phyloP scores from a whole-genome alignment of 768 basidiomycete species.

The Mycena kentingensis region DNA sequence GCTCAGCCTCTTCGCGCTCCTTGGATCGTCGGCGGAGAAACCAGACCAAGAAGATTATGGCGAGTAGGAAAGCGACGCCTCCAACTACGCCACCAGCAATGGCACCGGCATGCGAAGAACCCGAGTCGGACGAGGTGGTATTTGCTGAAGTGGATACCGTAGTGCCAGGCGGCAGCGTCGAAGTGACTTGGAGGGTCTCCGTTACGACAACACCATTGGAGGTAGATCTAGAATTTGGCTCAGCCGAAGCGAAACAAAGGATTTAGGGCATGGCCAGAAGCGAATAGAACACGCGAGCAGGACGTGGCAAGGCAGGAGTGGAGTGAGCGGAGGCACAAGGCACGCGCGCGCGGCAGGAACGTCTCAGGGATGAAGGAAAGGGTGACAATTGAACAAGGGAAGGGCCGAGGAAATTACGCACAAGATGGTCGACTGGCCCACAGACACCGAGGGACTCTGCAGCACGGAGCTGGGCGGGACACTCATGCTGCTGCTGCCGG shows the following conservation, averaged over 20 bases:
- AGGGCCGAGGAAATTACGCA: not conserved
- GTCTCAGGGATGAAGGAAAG: not conserved
- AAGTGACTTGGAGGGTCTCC: conserved; percentile 28
- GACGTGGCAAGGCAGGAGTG: not conserved
- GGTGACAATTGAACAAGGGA: not conserved
- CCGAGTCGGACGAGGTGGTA: not conserved
- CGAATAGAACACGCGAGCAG: not conserved
- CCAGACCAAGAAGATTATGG: conserved; percentile 29
- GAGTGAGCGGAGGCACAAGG: too few species aligned
- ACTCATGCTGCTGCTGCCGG: not conserved
- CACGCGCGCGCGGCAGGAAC: not conserved
- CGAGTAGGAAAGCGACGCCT: conserved; percentile 35
- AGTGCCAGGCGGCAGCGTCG: conserved; percentile 29
- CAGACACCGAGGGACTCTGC: not conserved
- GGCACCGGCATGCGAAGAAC: conserved; percentile 36
- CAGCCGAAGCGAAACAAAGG: not conserved
- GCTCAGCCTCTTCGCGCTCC: conserved; percentile 20
- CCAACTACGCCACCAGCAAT: conserved; percentile 59
- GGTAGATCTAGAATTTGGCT: conserved; percentile 14
- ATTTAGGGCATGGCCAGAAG: not conserved
- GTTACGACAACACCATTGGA: conserved; percentile 35
- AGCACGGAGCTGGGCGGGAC: conserved; percentile 4
- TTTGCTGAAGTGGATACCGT: conserved; percentile 17
- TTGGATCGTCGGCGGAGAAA: conserved; percentile 31
- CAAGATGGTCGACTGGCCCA: conserved; percentile 4